phyloP scores from a whole-genome alignment of 306 rosid species.

The Quercus gilva region DNA sequence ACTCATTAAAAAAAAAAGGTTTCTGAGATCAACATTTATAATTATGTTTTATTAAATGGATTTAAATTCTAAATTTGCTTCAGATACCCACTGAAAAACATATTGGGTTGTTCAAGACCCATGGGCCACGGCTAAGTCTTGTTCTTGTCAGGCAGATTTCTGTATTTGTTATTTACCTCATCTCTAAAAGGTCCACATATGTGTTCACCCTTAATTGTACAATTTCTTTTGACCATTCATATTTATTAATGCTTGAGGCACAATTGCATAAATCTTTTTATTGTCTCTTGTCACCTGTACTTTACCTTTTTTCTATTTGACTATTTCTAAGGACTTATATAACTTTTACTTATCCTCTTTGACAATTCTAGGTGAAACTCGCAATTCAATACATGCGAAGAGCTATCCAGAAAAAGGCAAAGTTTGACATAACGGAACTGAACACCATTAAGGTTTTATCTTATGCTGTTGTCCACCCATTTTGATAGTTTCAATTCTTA shows the following conservation, averaged over 20 bases:
- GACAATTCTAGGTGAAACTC: constrained; percentile 64
- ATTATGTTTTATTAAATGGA: background rate
- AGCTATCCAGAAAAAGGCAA: constrained; percentile 90
- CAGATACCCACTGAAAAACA: background rate
- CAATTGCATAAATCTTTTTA: background rate
- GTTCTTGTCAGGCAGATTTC: background rate
- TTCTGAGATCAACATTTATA: no score
- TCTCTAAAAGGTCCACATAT: background rate
- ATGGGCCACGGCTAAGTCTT: background rate
- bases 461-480: background rate
- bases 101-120: background rate
- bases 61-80: background rate
- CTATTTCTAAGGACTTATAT: constrained; percentile 44
- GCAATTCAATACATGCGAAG: constrained; percentile 94
- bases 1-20: no score
- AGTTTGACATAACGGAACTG: constrained; percentile 81
- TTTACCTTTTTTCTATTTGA: constrained; percentile 7
- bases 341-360: constrained; percentile 5
- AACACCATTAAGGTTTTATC: constrained; percentile 71
- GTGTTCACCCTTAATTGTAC: background rate
- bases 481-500: background rate
- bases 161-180: background rate
- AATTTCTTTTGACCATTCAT: background rate
- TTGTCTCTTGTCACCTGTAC: background rate
- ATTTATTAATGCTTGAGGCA: constrained; percentile 2